Conservation (phyloP, 2,329 filamentous ascomycete species). For the Talaromyces marneffei region DNA sequence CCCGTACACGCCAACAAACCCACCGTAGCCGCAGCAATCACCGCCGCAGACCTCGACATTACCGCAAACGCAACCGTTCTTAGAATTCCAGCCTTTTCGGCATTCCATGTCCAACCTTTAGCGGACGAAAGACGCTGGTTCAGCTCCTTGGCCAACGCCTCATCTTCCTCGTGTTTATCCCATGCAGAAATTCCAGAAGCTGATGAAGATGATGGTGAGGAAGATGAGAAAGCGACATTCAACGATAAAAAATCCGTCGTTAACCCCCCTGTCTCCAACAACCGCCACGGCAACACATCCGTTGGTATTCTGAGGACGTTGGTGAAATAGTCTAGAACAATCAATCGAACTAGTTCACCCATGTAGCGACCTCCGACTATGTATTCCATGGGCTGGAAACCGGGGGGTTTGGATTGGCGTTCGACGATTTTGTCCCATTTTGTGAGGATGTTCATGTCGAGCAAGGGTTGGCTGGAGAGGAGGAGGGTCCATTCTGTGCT, state of each 20-base stretch:
- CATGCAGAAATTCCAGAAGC: background rate
- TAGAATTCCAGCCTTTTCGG: constrained; percentile 52
- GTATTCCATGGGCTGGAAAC: constrained; percentile 74
- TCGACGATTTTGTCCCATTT: constrained; percentile 64
- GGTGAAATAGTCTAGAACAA: constrained; percentile 59
- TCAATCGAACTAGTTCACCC: constrained; percentile 64
- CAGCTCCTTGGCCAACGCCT: constrained; percentile 39
- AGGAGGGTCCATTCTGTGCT: constrained; percentile 78
- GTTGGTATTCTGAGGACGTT: constrained; percentile 33
- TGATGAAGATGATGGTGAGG: background rate
- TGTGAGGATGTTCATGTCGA: constrained; percentile 56
- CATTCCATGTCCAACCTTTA: constrained; percentile 54
- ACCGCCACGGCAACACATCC: constrained; percentile 45
- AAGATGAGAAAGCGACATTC: constrained; percentile 49
- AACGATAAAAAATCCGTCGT: constrained; percentile 48
- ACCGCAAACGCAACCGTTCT: constrained; percentile 62
- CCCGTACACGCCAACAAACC: constrained; percentile 61
- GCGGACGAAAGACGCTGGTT: constrained; percentile 47
- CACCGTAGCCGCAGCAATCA: constrained; percentile 64
- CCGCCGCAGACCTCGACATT: constrained; percentile 61
- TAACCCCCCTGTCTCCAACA: constrained; percentile 6
- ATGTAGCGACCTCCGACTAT: constrained; percentile 70
- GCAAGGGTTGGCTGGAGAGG: constrained; percentile 59
- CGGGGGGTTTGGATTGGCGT: constrained; percentile 56
- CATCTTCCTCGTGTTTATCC: constrained; percentile 30